A percentile compares a stretch with the other conserved stretches of the same genome.
Conservation (phyloP, 176 grass and related monocot species). For the Triticum dicoccoides region DNA sequence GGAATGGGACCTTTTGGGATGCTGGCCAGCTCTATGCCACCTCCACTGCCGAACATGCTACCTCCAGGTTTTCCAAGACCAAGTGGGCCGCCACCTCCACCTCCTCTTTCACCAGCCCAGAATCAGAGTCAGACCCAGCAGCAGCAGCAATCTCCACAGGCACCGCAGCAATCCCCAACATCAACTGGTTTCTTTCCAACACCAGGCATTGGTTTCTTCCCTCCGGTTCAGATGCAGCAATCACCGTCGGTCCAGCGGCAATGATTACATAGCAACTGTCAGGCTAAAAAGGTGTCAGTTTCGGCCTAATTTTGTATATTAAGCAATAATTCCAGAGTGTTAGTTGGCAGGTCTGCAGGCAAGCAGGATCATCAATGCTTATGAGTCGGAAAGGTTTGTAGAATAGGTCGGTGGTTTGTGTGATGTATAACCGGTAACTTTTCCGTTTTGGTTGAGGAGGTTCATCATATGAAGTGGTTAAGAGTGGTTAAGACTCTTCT, state of each 20-base stretch:
- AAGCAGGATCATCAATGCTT: constrained; percentile 33
- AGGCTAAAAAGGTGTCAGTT: constrained; percentile 17
- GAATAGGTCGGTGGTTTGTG: constrained; percentile 35
- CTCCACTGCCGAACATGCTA: constrained; percentile 42
- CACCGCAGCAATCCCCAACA: constrained; percentile 45
- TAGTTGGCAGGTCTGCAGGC: constrained; percentile 9
- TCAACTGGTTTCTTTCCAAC: constrained; percentile 67
- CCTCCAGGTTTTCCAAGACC: constrained; percentile 37
- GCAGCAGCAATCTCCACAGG: constrained; percentile 53
- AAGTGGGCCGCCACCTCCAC: constrained; percentile 44
- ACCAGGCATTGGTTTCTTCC: constrained; percentile 61
- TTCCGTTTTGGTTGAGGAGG: constrained; percentile 30
- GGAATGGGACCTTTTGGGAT: constrained; percentile 49
- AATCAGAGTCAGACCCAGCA: constrained; percentile 57
- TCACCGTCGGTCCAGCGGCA: constrained; percentile 69
- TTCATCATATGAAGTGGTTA: constrained; percentile 32
- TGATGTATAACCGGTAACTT: constrained; percentile 36
- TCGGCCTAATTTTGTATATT: constrained; percentile 67
- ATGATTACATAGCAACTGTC: constrained; percentile 28
- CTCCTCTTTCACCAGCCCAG: constrained; percentile 44
- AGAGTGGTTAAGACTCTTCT: constrained; percentile 25
- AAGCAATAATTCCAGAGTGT: constrained; percentile 28
- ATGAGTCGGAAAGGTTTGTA: constrained; percentile 35
- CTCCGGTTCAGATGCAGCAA: constrained; percentile 62
- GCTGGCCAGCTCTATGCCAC: constrained; percentile 46